Evolutionary conservation across 1,284 basidiomycete genomes (phyloP).

Genomic region (Peniophora sp.): DNA sequence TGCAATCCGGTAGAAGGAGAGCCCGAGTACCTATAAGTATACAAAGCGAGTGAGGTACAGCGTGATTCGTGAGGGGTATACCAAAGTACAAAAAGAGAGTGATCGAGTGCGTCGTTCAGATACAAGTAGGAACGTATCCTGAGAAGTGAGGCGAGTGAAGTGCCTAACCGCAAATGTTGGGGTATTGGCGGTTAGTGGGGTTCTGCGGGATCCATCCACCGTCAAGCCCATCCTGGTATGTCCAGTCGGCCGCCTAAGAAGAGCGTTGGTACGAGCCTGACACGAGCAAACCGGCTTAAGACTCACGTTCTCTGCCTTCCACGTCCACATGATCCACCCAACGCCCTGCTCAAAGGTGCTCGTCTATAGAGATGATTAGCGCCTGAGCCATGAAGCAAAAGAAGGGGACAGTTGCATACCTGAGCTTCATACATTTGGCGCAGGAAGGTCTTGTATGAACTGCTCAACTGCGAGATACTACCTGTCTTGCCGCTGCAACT

Average conservation of each 20-base stretch:
- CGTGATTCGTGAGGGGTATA: no score
- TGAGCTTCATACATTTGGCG: slow-evolving; percentile 84
- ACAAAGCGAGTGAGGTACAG: no score
- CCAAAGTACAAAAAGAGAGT: no score
- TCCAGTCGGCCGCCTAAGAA: slow-evolving; percentile 60
- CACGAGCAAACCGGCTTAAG: no score
- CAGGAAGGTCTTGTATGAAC: slow-evolving; percentile 78
- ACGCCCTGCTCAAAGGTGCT: slow-evolving; percentile 54
- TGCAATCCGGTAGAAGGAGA: no score
- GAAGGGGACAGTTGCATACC: slow-evolving; percentile 20
- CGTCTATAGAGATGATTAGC: slow-evolving; percentile 17
- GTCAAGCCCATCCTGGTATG: slow-evolving; percentile 67
- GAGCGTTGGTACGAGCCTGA: no score
- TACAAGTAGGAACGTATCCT: no score
- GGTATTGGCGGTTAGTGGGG: slow-evolving; percentile 42
- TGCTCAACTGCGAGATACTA: slow-evolving; percentile 61
- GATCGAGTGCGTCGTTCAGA: no score
- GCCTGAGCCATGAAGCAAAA: not conserved
- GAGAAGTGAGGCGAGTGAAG: no score
- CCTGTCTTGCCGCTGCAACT: slow-evolving; percentile 73
- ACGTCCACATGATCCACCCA: slow-evolving; percentile 67
- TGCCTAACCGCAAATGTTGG: slow-evolving; percentile 35
- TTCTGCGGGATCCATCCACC: slow-evolving; percentile 79
- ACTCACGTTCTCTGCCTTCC: slow-evolving; percentile 36
- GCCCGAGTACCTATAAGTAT: no score